These are phyloP conservation scores for Saccharomycopsis sp. DNA, from an alignment of 805 yeast species.

Conservation along the genomic window DNA sequence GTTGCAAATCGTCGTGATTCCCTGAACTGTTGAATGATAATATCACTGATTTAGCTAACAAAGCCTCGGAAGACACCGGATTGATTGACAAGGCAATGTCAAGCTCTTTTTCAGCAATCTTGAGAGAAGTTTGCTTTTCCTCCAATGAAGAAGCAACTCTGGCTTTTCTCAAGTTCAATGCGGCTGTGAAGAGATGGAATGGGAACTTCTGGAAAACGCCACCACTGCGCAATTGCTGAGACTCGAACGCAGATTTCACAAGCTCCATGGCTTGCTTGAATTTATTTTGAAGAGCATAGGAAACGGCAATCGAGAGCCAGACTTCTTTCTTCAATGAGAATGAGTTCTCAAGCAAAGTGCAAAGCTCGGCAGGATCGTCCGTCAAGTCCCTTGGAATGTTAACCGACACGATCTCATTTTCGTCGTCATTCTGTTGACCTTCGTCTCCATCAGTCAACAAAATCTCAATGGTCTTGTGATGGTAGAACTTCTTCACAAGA, in stretches of 20 bases:
- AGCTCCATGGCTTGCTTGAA: conserved; percentile 56
- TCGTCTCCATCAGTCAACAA: conserved; percentile 14
- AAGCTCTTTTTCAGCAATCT: conserved; percentile 35
- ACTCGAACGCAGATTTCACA: conserved; percentile 46
- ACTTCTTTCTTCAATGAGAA: conserved; percentile 54
- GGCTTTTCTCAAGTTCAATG: conserved; percentile 55
- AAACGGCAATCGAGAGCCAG: conserved; percentile 80
- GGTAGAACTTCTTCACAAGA: conserved; percentile 13
- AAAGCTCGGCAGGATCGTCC: conserved; percentile 80
- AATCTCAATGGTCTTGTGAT: conserved; percentile 16
- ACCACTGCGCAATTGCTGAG: conserved; percentile 26
- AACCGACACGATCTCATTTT: conserved; percentile 81
- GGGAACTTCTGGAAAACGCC: conserved; percentile 32
- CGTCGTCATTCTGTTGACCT: conserved; percentile 24
- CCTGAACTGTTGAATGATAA: conserved; percentile 9
- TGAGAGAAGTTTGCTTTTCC: conserved; percentile 28
- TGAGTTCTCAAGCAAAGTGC: conserved; percentile 72
- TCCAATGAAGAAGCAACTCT: conserved; percentile 24
- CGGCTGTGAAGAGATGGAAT: conserved; percentile 55
- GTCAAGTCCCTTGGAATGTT: conserved; percentile 64
- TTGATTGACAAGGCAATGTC: conserved; percentile 36
- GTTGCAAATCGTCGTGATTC: conserved; percentile 10
- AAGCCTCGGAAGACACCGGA: conserved; percentile 15
- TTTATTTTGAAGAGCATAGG: conserved; percentile 58
- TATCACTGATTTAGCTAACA: conserved; percentile 11